Conservation (phyloP, 306 rosid species). For the Cucurbita moschata region DNA sequence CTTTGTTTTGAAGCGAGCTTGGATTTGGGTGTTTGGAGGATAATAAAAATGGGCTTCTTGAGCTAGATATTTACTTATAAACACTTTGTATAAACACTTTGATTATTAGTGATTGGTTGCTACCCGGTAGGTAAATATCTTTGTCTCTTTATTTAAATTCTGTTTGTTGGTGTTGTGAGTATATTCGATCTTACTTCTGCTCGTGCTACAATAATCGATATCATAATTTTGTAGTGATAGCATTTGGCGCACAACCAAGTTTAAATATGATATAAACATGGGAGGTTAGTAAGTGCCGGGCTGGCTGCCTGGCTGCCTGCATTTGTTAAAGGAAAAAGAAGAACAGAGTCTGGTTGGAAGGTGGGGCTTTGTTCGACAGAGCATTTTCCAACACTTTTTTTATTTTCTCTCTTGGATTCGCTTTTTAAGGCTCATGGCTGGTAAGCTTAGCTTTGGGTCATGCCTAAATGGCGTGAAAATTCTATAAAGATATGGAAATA, state of each 20-base stretch:
- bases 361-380: constrained; percentile 7
- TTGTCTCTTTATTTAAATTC: no score
- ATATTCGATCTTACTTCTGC: no score
- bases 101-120: no score
- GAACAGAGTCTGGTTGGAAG: neutral
- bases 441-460: neutral
- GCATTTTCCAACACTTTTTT: neutral
- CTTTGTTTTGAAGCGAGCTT: neutral
- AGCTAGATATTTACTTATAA: no score
- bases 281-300: neutral
- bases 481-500: no score
- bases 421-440: neutral
- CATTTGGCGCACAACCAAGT: no score
- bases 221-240: no score
- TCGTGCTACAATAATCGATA: no score
- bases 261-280: neutral
- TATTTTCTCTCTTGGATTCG: neutral
- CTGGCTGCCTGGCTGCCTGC: neutral
- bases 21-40: constrained; percentile 5
- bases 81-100: no score
- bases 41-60: neutral
- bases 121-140: no score
- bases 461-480: neutral
- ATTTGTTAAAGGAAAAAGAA: neutral
- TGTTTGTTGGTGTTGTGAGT: no score